phyloP scores from a whole-genome alignment of 2,329 filamentous ascomycete genomes.

The Mycosphaerella sp. region DNA sequence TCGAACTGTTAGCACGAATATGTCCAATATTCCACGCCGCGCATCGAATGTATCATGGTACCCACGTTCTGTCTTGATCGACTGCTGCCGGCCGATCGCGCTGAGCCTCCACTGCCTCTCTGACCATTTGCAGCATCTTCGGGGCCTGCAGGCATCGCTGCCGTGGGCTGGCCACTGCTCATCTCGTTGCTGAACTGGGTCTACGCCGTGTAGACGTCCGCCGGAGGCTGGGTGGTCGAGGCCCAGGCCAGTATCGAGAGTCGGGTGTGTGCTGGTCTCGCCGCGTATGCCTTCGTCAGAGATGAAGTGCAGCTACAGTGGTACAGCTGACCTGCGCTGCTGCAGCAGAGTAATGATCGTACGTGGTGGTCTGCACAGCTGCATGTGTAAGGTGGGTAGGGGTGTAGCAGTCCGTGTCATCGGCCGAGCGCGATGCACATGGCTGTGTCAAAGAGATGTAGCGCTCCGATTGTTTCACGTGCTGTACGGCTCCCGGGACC shows the following conservation, averaged over 20 bases:
- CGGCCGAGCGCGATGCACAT: too few relatives aligned
- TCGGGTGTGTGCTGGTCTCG: background rate
- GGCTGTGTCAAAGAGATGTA: background rate
- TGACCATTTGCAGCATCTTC: constrained; percentile 18
- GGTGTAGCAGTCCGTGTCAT: background rate
- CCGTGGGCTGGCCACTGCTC: constrained; percentile 17
- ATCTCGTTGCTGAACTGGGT: constrained; percentile 7
- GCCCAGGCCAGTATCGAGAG: background rate
- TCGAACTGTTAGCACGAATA: constrained; percentile 21
- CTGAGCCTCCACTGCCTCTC: constrained; percentile 29
- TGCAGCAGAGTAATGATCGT: too few relatives aligned
- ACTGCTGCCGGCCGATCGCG: constrained; percentile 20
- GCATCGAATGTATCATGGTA: background rate
- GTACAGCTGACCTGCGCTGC: too few relatives aligned
- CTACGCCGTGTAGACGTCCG: background rate
- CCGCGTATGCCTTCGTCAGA: background rate
- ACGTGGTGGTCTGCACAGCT: background rate
- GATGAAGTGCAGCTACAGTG: background rate
- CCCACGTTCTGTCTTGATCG: constrained; percentile 28
- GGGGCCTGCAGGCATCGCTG: constrained; percentile 17
- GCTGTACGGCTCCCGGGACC: background rate
- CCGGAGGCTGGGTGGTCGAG: background rate
- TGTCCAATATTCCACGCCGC: background rate
- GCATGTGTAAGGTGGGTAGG: background rate
- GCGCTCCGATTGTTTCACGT: background rate